These are phyloP conservation scores for Linnemannia zychae DNA, from an alignment of 192 early-diverging fungal species.

Conservation along the genomic window DNA sequence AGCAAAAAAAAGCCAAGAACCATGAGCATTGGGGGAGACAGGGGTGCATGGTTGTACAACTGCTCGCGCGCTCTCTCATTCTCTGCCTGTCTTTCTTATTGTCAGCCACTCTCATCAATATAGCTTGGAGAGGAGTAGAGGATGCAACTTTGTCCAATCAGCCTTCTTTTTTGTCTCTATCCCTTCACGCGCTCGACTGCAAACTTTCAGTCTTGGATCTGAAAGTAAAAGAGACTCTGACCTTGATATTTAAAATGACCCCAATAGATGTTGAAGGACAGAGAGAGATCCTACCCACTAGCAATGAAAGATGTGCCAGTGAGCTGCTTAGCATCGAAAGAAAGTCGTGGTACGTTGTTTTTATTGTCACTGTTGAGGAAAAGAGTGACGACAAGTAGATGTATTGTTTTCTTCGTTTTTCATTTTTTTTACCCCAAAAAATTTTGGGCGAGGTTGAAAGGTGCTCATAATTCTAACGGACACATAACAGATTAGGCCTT, in stretches of 20 bases:
- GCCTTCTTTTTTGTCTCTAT: neutral
- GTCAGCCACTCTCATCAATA: too few species aligned
- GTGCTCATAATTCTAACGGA: neutral
- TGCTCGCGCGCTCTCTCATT: neutral
- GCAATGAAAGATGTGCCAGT: neutral
- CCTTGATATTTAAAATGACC: neutral
- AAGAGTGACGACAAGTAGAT: neutral
- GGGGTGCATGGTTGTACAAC: neutral
- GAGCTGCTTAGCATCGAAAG: too few species aligned
- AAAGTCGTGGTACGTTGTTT: too few species aligned
- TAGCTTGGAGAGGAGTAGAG: too few species aligned
- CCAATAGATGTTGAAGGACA: neutral
- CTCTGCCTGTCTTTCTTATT: neutral
- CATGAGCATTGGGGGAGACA: neutral
- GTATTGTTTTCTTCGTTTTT: neutral
- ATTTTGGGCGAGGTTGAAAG: conserved; percentile 1
- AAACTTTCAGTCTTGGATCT: neutral
- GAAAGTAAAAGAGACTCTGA: neutral
- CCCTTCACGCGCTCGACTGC: neutral
- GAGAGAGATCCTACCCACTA: neutral
- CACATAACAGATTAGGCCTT: neutral
- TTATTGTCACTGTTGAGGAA: too few species aligned
- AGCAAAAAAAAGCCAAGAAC: conserved; percentile 1
- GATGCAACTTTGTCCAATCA: neutral
- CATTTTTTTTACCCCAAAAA: conserved; percentile 3